Evolutionary conservation across 257 asterid genomes (phyloP), one percentile per base, ranked within the genome.

Genomic region (Solanum paucissectum): DNA sequence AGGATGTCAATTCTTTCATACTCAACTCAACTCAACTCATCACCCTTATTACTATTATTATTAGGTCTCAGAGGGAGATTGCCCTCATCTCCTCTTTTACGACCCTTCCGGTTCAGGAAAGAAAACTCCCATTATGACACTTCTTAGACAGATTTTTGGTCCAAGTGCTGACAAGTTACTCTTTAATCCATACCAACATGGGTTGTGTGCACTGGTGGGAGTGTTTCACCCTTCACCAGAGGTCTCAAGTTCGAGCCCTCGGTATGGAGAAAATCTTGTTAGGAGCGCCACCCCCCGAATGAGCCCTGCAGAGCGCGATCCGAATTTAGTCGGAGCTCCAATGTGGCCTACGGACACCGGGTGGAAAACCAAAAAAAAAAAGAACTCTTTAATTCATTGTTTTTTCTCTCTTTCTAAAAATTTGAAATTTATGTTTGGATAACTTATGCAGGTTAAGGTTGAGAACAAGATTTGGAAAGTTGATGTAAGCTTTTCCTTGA

Each of bases 21-120:
- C 14, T 14, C 64, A 18, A 29, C 29, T 29, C 29, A 29, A 29
- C 29, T 29, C 29, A 55, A 52, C 23, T 55, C 66, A 18, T 87
- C 7, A 32, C 12, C 36, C 84, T 82, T 87, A 60, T 88, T 87
- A 37, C 49, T 29, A 29, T 29, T 29, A 29, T 29, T 91, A 89
- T 9, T 87, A 97, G 98, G 98, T 95, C 76, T 89, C 95, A 23
- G 98, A 95, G 93, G 98, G 95, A 90, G 99, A 97, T 93, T 97
- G 99, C 52, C 98, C 99, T 44, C 99, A 95, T 92, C 90, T 97
- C 86, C 95, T 95, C 69, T 97, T 97, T 93, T 95, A 95, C 64
- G 99, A 99, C 62, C 99, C 99, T 16, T 91, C 98, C 12, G 99
- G 99, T 84, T 92, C 99, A 73, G 99, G 99, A 69, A 97, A 97